phyloP scores from a whole-genome alignment of 1,139 yeast species.

The Meyerozyma smithsonii region DNA sequence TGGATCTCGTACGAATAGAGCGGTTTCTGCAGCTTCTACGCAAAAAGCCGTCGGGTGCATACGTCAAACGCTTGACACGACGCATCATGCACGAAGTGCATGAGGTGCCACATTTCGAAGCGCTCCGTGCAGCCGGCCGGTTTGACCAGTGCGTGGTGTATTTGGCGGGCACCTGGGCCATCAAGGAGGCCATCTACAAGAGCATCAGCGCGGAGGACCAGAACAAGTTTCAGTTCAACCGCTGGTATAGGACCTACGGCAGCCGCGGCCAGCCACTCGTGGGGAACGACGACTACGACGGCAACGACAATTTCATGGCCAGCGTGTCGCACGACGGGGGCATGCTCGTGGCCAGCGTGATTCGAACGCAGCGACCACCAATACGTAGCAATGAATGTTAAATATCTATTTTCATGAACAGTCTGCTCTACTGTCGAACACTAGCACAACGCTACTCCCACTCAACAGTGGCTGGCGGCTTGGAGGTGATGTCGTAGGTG shows the following conservation, averaged over 20 bases:
- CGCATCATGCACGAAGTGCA: slow-evolving; percentile 47
- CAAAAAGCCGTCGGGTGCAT: slow-evolving; percentile 18
- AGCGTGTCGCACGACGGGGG: slow-evolving; percentile 68
- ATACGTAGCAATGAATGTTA: no score
- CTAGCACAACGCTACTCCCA: no score
- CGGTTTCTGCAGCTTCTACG: slow-evolving; percentile 45
- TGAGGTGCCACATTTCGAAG: slow-evolving; percentile 38
- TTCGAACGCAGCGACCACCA: no score
- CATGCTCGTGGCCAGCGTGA: slow-evolving; percentile 43
- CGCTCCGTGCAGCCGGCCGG: slow-evolving; percentile 11
- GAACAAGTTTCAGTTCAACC: slow-evolving; percentile 45
- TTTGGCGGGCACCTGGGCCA: slow-evolving; percentile 66
- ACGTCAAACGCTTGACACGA: slow-evolving; percentile 36
- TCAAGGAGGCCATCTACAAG: slow-evolving; percentile 72
- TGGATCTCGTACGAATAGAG: slow-evolving; percentile 50
- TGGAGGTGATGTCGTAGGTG: slow-evolving; percentile 95
- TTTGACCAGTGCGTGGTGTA: slow-evolving; percentile 23
- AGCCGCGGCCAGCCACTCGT: slow-evolving; percentile 37
- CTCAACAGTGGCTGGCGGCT: slow-evolving; percentile 99
- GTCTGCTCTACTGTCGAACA: no score
- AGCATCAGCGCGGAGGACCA: slow-evolving; percentile 51
- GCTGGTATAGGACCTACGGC: slow-evolving; percentile 53
- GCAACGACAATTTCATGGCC: slow-evolving; percentile 46
- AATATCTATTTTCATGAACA: no score
- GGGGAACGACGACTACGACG: slow-evolving; percentile 23